Conservation (phyloP, 768 basidiomycete species). For the Coprinopsis marcescibilis region DNA sequence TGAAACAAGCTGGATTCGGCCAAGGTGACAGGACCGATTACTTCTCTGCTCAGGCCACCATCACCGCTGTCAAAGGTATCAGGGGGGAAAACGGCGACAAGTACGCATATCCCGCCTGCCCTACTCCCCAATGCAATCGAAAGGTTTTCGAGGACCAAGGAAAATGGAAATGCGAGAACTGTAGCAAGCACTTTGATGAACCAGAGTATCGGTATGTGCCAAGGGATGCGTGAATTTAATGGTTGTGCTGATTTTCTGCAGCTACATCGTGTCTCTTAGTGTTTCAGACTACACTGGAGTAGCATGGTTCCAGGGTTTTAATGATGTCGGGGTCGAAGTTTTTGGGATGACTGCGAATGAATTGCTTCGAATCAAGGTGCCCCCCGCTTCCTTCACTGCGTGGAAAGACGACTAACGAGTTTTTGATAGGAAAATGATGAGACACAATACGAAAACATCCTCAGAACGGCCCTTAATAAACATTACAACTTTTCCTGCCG, state of each 20-base stretch:
- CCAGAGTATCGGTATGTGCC: constrained; percentile 75
- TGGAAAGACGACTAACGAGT: constrained; percentile 16
- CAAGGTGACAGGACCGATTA: constrained; percentile 72
- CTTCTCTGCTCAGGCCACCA: constrained; percentile 76
- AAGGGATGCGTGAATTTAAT: background rate
- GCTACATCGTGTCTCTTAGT: constrained; percentile 80
- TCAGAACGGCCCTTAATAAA: constrained; percentile 61
- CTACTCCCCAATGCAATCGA: constrained; percentile 75
- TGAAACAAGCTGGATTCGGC: constrained; percentile 74
- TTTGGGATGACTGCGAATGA: constrained; percentile 80
- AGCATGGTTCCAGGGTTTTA: constrained; percentile 92
- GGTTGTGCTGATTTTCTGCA: constrained; percentile 19
- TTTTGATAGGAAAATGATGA: constrained; percentile 54
- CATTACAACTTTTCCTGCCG: constrained; percentile 80
- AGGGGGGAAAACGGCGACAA: no score
- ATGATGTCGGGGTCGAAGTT: constrained; percentile 76
- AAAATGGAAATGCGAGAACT: constrained; percentile 93
- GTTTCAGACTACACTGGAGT: constrained; percentile 88
- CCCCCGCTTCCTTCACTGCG: background rate
- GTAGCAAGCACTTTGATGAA: constrained; percentile 58
- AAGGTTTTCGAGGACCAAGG: constrained; percentile 70
- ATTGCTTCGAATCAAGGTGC: constrained; percentile 65
- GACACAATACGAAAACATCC: constrained; percentile 45
- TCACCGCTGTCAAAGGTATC: constrained; percentile 87
- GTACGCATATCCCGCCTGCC: constrained; percentile 87